A percentile compares a stretch with the other conserved stretches of the same genome.
phyloP scores from a whole-genome alignment of 768 basidiomycete genomes.

The Kwoniella mangroviensis region DNA sequence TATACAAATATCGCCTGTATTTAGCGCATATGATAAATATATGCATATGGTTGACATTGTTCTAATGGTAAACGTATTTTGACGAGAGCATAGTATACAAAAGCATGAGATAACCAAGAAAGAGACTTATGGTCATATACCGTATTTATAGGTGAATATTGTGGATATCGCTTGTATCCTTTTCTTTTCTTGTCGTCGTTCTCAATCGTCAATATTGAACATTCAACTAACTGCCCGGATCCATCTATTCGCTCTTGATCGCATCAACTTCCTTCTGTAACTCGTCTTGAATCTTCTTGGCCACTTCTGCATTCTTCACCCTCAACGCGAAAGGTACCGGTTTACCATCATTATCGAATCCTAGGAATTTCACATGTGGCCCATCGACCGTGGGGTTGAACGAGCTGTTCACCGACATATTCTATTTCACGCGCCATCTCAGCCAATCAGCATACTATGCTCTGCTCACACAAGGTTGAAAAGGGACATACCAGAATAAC shows the following conservation, averaged over 20 bases:
- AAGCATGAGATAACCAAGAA: no score
- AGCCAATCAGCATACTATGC: background rate
- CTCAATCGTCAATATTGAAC: background rate
- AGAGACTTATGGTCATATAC: no score
- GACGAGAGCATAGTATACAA: no score
- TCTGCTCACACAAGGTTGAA: background rate
- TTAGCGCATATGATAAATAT: no score
- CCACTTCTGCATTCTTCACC: conserved; percentile 40
- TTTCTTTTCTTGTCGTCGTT: no score
- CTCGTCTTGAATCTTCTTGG: conserved; percentile 42
- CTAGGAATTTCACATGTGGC: conserved; percentile 40
- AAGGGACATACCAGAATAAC: conserved; percentile 41
- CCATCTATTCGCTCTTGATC: conserved; percentile 17
- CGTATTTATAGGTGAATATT: no score
- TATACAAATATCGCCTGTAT: no score
- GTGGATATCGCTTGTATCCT: no score
- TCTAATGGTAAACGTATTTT: no score
- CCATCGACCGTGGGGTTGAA: conserved; percentile 38
- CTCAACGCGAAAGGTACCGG: conserved; percentile 35
- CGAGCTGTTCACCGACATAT: conserved; percentile 35
- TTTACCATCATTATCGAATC: conserved; percentile 44
- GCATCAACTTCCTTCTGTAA: conserved; percentile 62
- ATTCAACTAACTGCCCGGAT: background rate
- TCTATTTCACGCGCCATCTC: conserved; percentile 22
- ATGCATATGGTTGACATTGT: no score